Conservation (phyloP, 2,329 filamentous ascomycete species). For the Monosporascus sp. region DNA sequence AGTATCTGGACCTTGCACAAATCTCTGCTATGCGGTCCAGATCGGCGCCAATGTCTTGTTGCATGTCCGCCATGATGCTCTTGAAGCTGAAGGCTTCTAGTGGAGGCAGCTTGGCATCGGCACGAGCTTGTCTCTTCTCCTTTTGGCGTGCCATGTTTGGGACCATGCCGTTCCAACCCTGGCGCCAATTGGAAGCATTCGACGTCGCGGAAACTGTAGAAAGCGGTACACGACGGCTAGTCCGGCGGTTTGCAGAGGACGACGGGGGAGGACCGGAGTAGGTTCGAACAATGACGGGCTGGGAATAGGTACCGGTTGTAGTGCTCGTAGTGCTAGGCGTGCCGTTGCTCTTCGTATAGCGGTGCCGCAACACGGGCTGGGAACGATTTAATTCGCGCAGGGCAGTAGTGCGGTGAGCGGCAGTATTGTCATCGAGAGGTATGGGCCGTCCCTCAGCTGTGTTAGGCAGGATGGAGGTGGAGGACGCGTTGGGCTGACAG, state of each 20-base stretch:
- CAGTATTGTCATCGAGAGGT: conserved; percentile 50
- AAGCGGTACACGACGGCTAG: conserved; percentile 25
- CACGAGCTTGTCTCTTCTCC: conserved; percentile 31
- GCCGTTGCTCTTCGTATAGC: conserved; percentile 50
- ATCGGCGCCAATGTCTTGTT: conserved; percentile 49
- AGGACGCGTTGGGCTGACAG: conserved; percentile 44
- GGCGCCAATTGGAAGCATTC: conserved; percentile 18
- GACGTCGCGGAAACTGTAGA: conserved; percentile 18
- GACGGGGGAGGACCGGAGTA: conserved; percentile 47
- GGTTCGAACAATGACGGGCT: conserved; percentile 61
- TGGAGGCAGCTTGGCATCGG: conserved; percentile 47
- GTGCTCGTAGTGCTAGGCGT: conserved; percentile 40
- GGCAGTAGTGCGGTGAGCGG: conserved; percentile 52
- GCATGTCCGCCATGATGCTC: conserved; percentile 54
- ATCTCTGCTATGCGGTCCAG: conserved; percentile 63
- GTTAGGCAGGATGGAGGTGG: conserved; percentile 47
- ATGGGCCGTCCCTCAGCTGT: conserved; percentile 52
- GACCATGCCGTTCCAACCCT: conserved; percentile 32
- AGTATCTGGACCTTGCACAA: conserved; percentile 59
- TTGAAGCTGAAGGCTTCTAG: conserved; percentile 61
- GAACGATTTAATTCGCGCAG: conserved; percentile 54
- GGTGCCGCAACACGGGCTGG: conserved; percentile 48
- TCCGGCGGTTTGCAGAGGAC: conserved; percentile 21
- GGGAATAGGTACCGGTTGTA: conserved; percentile 47
- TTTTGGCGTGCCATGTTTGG: conserved; percentile 40